These are phyloP conservation scores for Phytophthora pseudosyringae DNA, from an alignment of 352 stramenopile genomes.

Conservation along the genomic window DNA sequence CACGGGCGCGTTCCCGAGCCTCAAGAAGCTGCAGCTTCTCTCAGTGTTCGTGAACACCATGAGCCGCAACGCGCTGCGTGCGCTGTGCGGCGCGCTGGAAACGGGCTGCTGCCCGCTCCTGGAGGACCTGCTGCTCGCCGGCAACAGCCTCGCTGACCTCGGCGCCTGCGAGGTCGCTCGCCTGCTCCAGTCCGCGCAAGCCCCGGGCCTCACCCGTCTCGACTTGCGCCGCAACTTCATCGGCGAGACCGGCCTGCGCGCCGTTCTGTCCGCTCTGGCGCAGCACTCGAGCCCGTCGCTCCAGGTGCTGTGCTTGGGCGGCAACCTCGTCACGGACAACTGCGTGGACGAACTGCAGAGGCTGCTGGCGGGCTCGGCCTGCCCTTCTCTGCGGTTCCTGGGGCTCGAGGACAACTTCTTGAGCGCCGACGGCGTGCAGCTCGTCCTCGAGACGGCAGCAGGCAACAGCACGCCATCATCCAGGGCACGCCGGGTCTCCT, in stretches of 20 bases:
- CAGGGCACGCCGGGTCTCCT: slow-evolving; percentile 58
- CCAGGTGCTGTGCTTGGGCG: slow-evolving; percentile 78
- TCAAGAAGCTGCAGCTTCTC: slow-evolving; percentile 70
- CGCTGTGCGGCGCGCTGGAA: slow-evolving; percentile 51
- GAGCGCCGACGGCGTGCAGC: slow-evolving; percentile 62
- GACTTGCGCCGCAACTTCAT: slow-evolving; percentile 81
- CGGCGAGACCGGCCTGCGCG: slow-evolving; percentile 59
- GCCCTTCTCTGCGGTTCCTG: slow-evolving; percentile 67
- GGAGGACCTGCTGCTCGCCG: slow-evolving; percentile 63
- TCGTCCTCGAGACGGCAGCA: slow-evolving; percentile 62
- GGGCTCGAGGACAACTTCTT: slow-evolving; percentile 87
- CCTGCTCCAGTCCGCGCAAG: slow-evolving; percentile 42
- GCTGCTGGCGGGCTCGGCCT: slow-evolving; percentile 44
- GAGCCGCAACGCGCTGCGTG: slow-evolving; percentile 49
- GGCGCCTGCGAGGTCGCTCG: slow-evolving; percentile 55
- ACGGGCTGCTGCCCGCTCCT: slow-evolving; percentile 57
- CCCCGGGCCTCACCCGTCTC: slow-evolving; percentile 50
- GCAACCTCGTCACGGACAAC: slow-evolving; percentile 86
- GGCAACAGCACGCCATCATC: slow-evolving; percentile 49
- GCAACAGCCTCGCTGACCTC: slow-evolving; percentile 71
- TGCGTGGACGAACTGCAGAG: slow-evolving; percentile 57
- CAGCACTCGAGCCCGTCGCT: slow-evolving; percentile 37
- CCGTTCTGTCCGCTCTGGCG: slow-evolving; percentile 46
- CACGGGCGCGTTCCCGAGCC: slow-evolving; percentile 41
- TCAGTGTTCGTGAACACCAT: slow-evolving; percentile 78